These are phyloP conservation scores for Coemansia sp. DNA, from an alignment of 192 early-diverging fungal genomes.

Conservation along the genomic window DNA sequence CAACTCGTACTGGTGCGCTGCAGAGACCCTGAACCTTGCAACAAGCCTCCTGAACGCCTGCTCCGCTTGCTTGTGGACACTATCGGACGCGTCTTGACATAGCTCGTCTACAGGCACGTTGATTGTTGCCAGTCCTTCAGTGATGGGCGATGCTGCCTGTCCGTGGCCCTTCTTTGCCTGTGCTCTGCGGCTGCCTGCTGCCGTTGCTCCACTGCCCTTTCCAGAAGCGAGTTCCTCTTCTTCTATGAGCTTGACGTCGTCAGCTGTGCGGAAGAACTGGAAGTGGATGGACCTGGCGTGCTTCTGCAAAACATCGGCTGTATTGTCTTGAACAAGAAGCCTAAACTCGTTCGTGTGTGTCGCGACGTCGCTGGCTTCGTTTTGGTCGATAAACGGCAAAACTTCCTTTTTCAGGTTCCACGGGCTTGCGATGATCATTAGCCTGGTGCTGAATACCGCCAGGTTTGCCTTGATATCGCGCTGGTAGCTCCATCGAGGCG, in stretches of 20 bases:
- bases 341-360: conserved; percentile 51
- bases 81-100: conserved; percentile 6
- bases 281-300: conserved; percentile 34
- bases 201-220: neutral
- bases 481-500: conserved; percentile 88
- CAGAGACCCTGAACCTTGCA: conserved; percentile 66
- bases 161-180: conserved; percentile 19
- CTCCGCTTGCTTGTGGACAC: conserved; percentile 52
- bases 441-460: conserved; percentile 33
- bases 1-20: conserved; percentile 74
- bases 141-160: conserved; percentile 1
- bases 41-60: conserved; percentile 61
- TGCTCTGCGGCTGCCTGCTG: conserved; percentile 13
- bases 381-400: conserved; percentile 8
- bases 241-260: conserved; percentile 45
- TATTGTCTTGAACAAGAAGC: conserved; percentile 26
- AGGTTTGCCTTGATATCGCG: conserved; percentile 57
- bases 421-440: conserved; percentile 39
- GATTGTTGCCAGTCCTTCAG: conserved; percentile 51
- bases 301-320: conserved; percentile 16
- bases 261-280: conserved; percentile 52
- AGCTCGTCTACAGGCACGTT: conserved; percentile 55
- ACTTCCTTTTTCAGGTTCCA: conserved; percentile 39
- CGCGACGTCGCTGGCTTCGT: conserved; percentile 2
- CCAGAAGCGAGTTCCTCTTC: conserved; percentile 12